Percentiles rank a stretch among this genome's conserved stretches.
These are phyloP conservation scores for Chamaecyparis obtusa DNA, from an alignment of 75 land plant genomes.

Conservation along the genomic window DNA sequence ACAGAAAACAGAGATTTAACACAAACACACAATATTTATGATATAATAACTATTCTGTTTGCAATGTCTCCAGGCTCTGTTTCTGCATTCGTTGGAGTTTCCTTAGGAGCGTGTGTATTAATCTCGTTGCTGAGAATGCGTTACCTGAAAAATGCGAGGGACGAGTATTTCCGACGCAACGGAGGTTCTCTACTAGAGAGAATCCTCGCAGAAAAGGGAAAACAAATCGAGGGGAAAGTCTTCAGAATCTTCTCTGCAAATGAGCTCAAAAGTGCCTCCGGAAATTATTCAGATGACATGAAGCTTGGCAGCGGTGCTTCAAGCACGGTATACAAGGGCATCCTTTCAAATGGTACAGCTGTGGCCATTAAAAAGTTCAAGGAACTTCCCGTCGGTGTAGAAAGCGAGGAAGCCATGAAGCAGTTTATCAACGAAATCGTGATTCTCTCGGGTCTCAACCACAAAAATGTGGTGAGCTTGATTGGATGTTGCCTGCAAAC, in stretches of 20 bases:
- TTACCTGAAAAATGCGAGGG: too few species aligned
- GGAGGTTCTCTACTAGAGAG: not conserved
- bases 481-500: slow-evolving; percentile 46
- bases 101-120: too few species aligned
- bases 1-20: too few species aligned
- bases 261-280: slow-evolving; percentile 33
- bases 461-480: slow-evolving; percentile 62
- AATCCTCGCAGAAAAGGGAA: not conserved
- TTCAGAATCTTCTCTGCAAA: slow-evolving; percentile 45
- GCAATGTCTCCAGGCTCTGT: too few species aligned
- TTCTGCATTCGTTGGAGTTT: too few species aligned
- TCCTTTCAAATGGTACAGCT: slow-evolving; percentile 42
- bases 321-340: slow-evolving; percentile 59
- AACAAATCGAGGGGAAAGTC: not conserved
- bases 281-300: slow-evolving; percentile 35
- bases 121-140: too few species aligned
- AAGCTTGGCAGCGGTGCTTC: slow-evolving; percentile 59
- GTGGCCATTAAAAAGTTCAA: slow-evolving; percentile 57
- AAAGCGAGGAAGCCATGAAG: too few species aligned
- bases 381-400: slow-evolving; percentile 34
- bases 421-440: slow-evolving; percentile 56
- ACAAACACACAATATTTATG: too few species aligned
- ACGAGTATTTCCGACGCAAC: too few species aligned
- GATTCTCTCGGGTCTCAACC: slow-evolving; percentile 56
- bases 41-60: too few species aligned